A percentile compares a stretch with the other conserved stretches of the same genome.
These are phyloP conservation scores for Mucuna pruriens DNA, from an alignment of 306 rosid genomes.

Conservation along the genomic window DNA sequence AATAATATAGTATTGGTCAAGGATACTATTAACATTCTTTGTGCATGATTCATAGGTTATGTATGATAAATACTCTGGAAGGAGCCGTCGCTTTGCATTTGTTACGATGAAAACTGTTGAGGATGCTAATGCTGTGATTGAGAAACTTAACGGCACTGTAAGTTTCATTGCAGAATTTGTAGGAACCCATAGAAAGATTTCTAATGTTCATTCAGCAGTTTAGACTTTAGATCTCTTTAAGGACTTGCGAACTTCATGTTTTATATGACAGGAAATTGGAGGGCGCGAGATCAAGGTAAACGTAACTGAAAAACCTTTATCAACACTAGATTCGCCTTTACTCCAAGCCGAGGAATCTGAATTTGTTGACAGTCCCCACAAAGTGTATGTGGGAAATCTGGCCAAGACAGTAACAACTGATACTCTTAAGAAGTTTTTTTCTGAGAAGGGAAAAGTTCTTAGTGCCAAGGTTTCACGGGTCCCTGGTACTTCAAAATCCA, in stretches of 20 bases:
- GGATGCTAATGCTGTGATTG: constrained; percentile 77
- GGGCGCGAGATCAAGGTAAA: constrained; percentile 88
- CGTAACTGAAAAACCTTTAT: constrained; percentile 80
- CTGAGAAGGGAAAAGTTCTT: constrained; percentile 77
- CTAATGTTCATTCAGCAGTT: not conserved
- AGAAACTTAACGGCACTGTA: constrained; percentile 93
- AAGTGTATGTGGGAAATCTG: constrained; percentile 93
- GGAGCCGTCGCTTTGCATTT: constrained; percentile 95
- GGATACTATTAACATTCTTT: constrained; percentile 10
- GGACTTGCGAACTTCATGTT: constrained; percentile 29
- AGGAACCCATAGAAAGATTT: constrained; percentile 7
- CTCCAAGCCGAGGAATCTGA: constrained; percentile 74
- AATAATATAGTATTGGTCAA: not conserved
- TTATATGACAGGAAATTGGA: constrained; percentile 68
- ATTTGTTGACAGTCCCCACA: constrained; percentile 86
- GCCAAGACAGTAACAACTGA: constrained; percentile 81
- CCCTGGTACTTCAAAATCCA: constrained; percentile 91
- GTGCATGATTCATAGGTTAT: constrained; percentile 66
- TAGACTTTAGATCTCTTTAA: constrained; percentile 10
- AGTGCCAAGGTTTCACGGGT: constrained; percentile 93
- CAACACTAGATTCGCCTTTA: constrained; percentile 46
- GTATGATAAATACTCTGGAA: constrained; percentile 90
- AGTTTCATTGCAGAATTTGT: constrained; percentile 35
- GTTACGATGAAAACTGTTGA: constrained; percentile 79
- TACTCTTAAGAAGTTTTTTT: constrained; percentile 64